Conservation (phyloP, 768 basidiomycete genomes). For the Stropharia rugosoannulata region DNA sequence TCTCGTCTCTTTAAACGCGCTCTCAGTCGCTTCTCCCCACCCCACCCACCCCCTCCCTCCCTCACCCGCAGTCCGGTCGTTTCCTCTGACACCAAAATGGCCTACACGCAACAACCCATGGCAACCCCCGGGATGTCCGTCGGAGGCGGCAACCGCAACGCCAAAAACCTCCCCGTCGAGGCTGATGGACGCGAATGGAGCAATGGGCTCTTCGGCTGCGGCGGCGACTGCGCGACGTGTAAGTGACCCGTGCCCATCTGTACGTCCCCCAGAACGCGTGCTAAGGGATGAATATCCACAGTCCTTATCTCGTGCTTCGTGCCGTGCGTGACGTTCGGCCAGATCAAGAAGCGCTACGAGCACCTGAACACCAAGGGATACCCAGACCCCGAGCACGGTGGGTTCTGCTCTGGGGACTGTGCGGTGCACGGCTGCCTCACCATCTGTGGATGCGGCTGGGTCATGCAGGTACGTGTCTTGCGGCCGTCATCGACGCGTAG, state of each 20-base stretch:
- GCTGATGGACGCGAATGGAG: constrained; percentile 38
- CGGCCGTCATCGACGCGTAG: background rate
- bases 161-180: constrained; percentile 28
- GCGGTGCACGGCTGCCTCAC: constrained; percentile 29
- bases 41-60: background rate
- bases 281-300: constrained; percentile 13
- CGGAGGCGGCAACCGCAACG: constrained; percentile 30
- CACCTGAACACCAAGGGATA: constrained; percentile 33
- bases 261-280: background rate
- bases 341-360: constrained; percentile 38
- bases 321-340: constrained; percentile 42
- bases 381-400: constrained; percentile 37
- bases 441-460: constrained; percentile 32
- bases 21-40: background rate
- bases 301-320: constrained; percentile 36
- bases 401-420: constrained; percentile 35
- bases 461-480: constrained; percentile 35
- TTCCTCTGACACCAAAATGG: constrained; percentile 6
- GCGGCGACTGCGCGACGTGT: constrained; percentile 32
- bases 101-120: constrained; percentile 19
- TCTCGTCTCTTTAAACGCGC: too few species aligned
- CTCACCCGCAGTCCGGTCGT: background rate
- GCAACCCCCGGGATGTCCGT: constrained; percentile 25
- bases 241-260: constrained; percentile 3
- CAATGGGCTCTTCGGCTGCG: constrained; percentile 31